Conservation (phyloP, 1,284 basidiomycete species). For the Ustilago shanxiensis region DNA sequence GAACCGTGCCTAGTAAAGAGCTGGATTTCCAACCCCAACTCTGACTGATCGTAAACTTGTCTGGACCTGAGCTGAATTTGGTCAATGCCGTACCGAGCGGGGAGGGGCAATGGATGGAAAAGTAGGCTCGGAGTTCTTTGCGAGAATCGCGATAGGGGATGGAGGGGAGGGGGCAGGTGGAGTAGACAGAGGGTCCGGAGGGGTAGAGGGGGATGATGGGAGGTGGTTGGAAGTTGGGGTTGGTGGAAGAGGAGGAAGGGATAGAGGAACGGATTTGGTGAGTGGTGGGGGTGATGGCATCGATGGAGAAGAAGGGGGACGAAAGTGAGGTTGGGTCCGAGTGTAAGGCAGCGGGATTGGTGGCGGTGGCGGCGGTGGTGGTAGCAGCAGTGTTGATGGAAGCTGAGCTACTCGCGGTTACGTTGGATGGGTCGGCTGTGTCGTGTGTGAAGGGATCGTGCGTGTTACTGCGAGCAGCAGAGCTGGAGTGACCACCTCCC, state of each 20-base stretch:
- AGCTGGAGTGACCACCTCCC: not conserved
- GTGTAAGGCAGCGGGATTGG: not conserved
- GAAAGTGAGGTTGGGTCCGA: not conserved
- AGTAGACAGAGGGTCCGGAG: conserved; percentile 35
- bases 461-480: not conserved
- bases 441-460: conserved; percentile 1
- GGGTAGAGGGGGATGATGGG: conserved; percentile 36
- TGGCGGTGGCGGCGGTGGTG: not conserved
- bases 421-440: not conserved
- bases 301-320: conserved; percentile 1
- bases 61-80: conserved; percentile 85
- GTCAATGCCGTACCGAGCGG: conserved; percentile 85
- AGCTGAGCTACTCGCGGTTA: not conserved
- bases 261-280: not conserved
- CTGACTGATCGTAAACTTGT: conserved; percentile 80
- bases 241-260: conserved; percentile 2
- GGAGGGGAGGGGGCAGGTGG: conserved; percentile 16
- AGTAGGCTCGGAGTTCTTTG: conserved; percentile 75
- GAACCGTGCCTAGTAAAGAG: conserved; percentile 66
- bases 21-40: conserved; percentile 74
- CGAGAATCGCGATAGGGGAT: conserved; percentile 71
- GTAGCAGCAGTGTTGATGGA: too few relatives aligned
- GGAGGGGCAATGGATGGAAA: conserved; percentile 84
- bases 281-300: not conserved
- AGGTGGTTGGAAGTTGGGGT: not conserved